Evolutionary conservation across 148 eudicot genomes (phyloP), one percentile per base, ranked within the genome.

Genomic region (Salicornia ramosissima): DNA sequence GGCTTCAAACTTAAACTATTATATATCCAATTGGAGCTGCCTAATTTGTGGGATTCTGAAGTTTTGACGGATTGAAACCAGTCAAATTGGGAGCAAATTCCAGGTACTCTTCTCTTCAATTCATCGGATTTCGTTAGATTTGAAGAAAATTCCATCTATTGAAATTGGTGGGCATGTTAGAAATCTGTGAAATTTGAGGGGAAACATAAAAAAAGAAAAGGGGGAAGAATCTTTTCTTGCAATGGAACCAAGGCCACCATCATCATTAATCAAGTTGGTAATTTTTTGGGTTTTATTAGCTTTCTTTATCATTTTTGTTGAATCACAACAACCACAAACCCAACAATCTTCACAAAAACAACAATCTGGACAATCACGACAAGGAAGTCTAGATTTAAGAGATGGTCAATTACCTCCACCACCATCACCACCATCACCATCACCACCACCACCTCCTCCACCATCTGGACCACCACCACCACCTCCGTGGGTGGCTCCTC

Each of bases 241-340:
- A 22, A 86, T 88, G 86, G 86, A 83, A 33, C 64, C 28, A 39
- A 72, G 72, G 25, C 57, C 72, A 59, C 6, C 1, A 49, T 36
- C 40, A 36, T 75, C 83, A 71, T 78, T 78, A 43, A 57, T 80
- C 29, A 25, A 74, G 55, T 12, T 71, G 60, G 64, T 66, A n/a
- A 59, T 19, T 33, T 76, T 76, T 8, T 66, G 77, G 53, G 25
- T 80, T 53, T 64, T 67, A 31, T 56, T 80, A 31, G 42, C 64
- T 47, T 46, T 71, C 15, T 78, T 75, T 45, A 53, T 73, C 18
- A 70, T 71, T 47, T n/a, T 72, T 24, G 85, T 72, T 46, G 78
- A 73, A 7, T 77, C 86, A 33, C 82, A 80, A 71, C 71, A 65
- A 46, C 55, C 6, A 39, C 15, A 6, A 21, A 16, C 13, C 2